These are phyloP conservation scores for Seiridium cupressi DNA, from an alignment of 2,329 filamentous ascomycete species.

Conservation along the genomic window DNA sequence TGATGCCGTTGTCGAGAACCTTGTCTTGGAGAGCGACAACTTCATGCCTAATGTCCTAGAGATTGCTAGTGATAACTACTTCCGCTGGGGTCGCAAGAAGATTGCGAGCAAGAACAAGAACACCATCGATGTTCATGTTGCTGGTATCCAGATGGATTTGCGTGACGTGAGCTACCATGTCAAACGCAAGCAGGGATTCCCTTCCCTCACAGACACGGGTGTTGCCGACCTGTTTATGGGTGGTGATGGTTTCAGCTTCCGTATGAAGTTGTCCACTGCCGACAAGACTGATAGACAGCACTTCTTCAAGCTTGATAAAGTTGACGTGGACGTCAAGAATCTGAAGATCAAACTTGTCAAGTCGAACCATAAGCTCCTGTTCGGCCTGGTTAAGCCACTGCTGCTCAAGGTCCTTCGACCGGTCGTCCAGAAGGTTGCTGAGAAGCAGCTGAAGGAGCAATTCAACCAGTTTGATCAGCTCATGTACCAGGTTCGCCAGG, in stretches of 20 bases:
- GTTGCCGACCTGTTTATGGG: slow-evolving; percentile 85
- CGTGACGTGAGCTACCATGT: slow-evolving; percentile 91
- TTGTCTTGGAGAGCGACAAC: slow-evolving; percentile 95
- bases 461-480: slow-evolving; percentile 73
- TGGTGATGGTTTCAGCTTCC: slow-evolving; percentile 87
- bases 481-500: slow-evolving; percentile 75
- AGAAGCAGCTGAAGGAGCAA: slow-evolving; percentile 84
- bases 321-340: slow-evolving; percentile 77
- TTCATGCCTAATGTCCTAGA: slow-evolving; percentile 91
- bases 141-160: slow-evolving; percentile 90
- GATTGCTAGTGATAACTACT: slow-evolving; percentile 88
- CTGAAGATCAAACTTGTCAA: slow-evolving; percentile 88
- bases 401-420: slow-evolving; percentile 82
- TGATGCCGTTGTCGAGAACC: slow-evolving; percentile 89
- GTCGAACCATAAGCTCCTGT: slow-evolving; percentile 92
- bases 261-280: slow-evolving; percentile 81
- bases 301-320: slow-evolving; percentile 93
- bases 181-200: slow-evolving; percentile 93
- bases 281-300: slow-evolving; percentile 73
- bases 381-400: slow-evolving; percentile 81
- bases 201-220: slow-evolving; percentile 81
- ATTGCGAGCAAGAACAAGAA: slow-evolving; percentile 79
- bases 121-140: slow-evolving; percentile 76
- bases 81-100: slow-evolving; percentile 91
- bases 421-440: slow-evolving; percentile 80